Evolutionary conservation across 2,329 filamentous ascomycete species (phyloP), one percentile per base, ranked within the genome.

Genomic region (Huntiella omanensis): DNA sequence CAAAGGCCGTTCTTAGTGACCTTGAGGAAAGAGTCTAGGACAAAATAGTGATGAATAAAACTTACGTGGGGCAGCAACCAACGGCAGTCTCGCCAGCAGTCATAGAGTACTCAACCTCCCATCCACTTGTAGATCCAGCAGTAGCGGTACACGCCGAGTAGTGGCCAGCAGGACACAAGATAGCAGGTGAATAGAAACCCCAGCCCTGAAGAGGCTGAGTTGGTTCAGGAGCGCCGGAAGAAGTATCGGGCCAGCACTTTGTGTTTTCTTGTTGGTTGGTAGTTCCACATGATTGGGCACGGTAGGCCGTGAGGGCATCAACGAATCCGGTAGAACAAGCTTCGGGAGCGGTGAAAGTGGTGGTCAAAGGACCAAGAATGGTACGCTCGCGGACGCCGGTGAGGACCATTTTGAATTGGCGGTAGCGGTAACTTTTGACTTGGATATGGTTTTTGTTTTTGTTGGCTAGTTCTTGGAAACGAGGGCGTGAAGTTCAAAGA

Each of bases 161-260:
- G 49, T 61, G 58, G 6, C 59, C 60, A 3, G 43, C 41, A 0
- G 60, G 60, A 45, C 60, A 62, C 1, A 50, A 47, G 7, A 60
- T 33, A 0, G 59, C 60, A 0, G 60, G 60, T 3, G 59, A 62
- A 46, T 62, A 62, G 46, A 59, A 60, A 5, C 60, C 59, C 57
- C 59, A 57, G 17, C 58, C 59, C 6, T 47, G 42, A 11, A 61
- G 46, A 4, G 56, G 51, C 3, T 47, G 47, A 1, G 33, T 28
- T 1, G 55, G 53, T 1, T 49, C 43, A 2, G 42, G 42, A 4
- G 50, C 49, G 4, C 49, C 49, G 10, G 46, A 36, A 0, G 47
- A 47, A 4, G 48, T 49, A 2, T 19, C 5, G 15, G 48, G 48
- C 48, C 48, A 49, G 36, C 48, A 49, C 28, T 38, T 40, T 5